phyloP scores from a whole-genome alignment of 768 basidiomycete species.

The Filobasidium floriforme region DNA sequence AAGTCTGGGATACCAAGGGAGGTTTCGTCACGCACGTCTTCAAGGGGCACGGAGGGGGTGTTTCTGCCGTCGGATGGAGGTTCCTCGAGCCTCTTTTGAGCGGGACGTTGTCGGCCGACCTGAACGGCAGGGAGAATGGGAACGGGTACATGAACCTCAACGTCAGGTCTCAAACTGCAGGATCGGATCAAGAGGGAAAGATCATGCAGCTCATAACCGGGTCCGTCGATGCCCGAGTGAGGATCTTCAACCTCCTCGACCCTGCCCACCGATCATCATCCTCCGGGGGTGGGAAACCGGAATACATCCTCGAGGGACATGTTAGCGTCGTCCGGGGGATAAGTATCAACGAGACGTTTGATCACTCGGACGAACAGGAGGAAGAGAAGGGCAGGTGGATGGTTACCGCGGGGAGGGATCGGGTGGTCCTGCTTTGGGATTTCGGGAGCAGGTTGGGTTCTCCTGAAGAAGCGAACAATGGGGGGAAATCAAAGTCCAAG shows the following conservation, averaged over 20 bases:
- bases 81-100: slow-evolving; percentile 52
- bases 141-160: slow-evolving; percentile 28
- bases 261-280: slow-evolving; percentile 53
- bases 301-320: slow-evolving; percentile 86
- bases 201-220: slow-evolving; percentile 79
- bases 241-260: slow-evolving; percentile 80
- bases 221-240: slow-evolving; percentile 80
- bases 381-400: slow-evolving; percentile 73
- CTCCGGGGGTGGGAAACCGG: slow-evolving; percentile 50
- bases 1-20: slow-evolving; percentile 84
- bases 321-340: slow-evolving; percentile 87
- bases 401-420: slow-evolving; percentile 83
- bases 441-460: slow-evolving; percentile 45
- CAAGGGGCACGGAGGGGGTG: slow-evolving; percentile 94
- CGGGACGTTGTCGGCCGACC: not conserved
- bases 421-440: slow-evolving; percentile 90
- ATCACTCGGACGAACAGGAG: not conserved
- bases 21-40: slow-evolving; percentile 91
- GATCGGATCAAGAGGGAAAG: slow-evolving; percentile 9
- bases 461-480: slow-evolving; percentile 32
- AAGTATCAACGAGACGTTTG: slow-evolving; percentile 55
- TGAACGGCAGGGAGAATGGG: not conserved
- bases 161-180: not conserved
- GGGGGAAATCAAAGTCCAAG: slow-evolving; percentile 40
- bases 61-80: slow-evolving; percentile 81